Conservation (phyloP, 1,284 basidiomycete genomes). For the Pseudozyma tsukubaensis region DNA sequence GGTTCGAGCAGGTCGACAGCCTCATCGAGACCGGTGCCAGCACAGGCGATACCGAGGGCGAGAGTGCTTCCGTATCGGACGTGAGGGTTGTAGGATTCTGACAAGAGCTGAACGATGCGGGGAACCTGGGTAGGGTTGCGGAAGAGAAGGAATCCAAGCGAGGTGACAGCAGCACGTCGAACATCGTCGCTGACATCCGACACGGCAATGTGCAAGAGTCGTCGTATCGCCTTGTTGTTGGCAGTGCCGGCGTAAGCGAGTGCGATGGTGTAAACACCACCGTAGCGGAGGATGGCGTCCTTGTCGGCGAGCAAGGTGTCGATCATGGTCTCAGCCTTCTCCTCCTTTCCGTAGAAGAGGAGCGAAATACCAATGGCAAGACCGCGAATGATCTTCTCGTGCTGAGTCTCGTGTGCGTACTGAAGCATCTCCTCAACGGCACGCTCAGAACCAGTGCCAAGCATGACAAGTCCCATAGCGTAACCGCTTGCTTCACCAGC, state of each 20-base stretch:
- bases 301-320: slow-evolving; percentile 65
- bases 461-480: slow-evolving; percentile 68
- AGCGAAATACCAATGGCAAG: slow-evolving; percentile 68
- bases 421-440: slow-evolving; percentile 69
- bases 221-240: slow-evolving; percentile 66
- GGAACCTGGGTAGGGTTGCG: slow-evolving; percentile 69
- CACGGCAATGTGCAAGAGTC: slow-evolving; percentile 66
- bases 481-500: slow-evolving; percentile 68
- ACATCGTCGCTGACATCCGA: slow-evolving; percentile 68
- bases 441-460: slow-evolving; percentile 64
- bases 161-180: slow-evolving; percentile 66
- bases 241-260: slow-evolving; percentile 69
- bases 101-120: slow-evolving; percentile 67
- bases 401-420: slow-evolving; percentile 69
- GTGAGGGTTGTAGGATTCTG: slow-evolving; percentile 68
- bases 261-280: slow-evolving; percentile 67
- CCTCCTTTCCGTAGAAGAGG: slow-evolving; percentile 67
- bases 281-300: slow-evolving; percentile 68
- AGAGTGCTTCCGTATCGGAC: slow-evolving; percentile 68
- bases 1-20: slow-evolving; percentile 67
- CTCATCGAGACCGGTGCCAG: slow-evolving; percentile 67
- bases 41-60: slow-evolving; percentile 68
- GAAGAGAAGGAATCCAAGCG: slow-evolving; percentile 67
- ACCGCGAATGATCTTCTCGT: slow-evolving; percentile 69
- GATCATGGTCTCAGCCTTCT: slow-evolving; percentile 65